Evolutionary conservation across 2,329 filamentous ascomycete genomes (phyloP), one percentile per base, ranked within the genome.

Genomic region (Zasmidium cellare): DNA sequence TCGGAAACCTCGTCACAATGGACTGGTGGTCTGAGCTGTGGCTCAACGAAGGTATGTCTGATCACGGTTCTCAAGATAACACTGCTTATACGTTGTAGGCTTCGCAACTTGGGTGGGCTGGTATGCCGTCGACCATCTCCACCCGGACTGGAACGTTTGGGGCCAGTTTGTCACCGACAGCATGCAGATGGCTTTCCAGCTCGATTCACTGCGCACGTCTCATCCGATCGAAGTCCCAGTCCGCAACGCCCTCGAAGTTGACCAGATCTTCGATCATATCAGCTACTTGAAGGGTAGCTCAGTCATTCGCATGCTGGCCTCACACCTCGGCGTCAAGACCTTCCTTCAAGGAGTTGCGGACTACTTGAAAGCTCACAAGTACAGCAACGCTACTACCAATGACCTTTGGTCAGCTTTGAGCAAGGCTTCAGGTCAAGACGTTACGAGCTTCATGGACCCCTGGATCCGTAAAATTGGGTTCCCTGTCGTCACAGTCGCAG

Each of bases 51-150:
- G 92, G 62, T 53, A 53, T 35, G 22, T 25, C 23, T 11, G n/a
- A 20, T 41, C 11, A 16, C 16, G 7, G n/a, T 20, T 28, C 19
- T 9, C 19, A 44, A 19, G 14, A 18, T 22, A n/a, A 9, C 5
- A 2, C n/a, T 3, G 35, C 47, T 56, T 20, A 56, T 19, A 3
- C 16, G 12, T 24, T 12, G 9, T 19, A 59, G 53, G 92, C 12
- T 99, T 99, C 72, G 94, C 94, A 45, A 99, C 94, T 2, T 97
- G 93, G 93, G 93, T 97, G 46, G 94, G 93, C 53, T 99, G 93
- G 93, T 84, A 92, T 60, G 92, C 92, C 9, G 86, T 92, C 58
- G 91, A 97, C 72, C 84, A 96, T 72, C 85, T 97, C 55, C 91
- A 97, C 75, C 94, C 94, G 2, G 93, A 97, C 66, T 97, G 94